Evolutionary conservation across 139 green algal species (phyloP).

Genomic region (Desmodesmus armatus): DNA sequence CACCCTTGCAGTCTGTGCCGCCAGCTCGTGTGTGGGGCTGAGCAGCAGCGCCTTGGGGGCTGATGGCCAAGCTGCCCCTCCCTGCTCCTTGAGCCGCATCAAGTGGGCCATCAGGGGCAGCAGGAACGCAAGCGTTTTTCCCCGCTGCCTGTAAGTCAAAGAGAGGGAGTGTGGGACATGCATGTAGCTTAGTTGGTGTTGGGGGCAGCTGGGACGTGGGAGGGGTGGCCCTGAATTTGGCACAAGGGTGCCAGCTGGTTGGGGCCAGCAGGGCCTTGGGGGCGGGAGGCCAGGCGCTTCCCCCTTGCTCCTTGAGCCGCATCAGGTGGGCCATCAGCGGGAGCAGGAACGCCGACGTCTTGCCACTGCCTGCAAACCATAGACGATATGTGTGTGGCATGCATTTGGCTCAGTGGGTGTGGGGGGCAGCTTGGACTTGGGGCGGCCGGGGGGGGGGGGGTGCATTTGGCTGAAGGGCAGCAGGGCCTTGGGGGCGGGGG

Average conservation of each 20-base stretch:
- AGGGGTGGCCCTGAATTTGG: no score
- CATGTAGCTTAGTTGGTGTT: no score
- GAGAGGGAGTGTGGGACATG: no score
- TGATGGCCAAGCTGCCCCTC: conserved; percentile 29
- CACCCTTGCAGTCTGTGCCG: conserved; percentile 79
- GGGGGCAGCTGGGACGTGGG: no score
- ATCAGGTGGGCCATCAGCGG: conserved; percentile 71
- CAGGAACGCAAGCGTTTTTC: conserved; percentile 96
- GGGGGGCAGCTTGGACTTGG: no score
- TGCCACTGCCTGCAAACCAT: conserved; percentile 88
- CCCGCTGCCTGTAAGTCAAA: no score
- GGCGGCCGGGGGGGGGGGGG: no score
- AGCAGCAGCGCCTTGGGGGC: conserved; percentile 75
- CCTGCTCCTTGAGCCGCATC: conserved; percentile 8
- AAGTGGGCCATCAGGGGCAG: conserved; percentile 79
- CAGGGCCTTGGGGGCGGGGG: conserved; percentile 61
- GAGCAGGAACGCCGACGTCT: conserved; percentile 95
- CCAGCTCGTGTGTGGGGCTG: conserved; percentile 91
- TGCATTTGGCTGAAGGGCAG: no score
- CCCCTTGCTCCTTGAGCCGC: conserved; percentile 8
- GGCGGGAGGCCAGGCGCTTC: conserved; percentile 40
- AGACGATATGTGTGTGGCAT: no score
- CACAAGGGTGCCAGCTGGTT: no score
- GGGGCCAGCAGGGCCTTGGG: conserved; percentile 73
- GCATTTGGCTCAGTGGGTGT: no score